phyloP scores from a whole-genome alignment of 2,329 filamentous ascomycete species.

The Aspergillus tanneri region DNA sequence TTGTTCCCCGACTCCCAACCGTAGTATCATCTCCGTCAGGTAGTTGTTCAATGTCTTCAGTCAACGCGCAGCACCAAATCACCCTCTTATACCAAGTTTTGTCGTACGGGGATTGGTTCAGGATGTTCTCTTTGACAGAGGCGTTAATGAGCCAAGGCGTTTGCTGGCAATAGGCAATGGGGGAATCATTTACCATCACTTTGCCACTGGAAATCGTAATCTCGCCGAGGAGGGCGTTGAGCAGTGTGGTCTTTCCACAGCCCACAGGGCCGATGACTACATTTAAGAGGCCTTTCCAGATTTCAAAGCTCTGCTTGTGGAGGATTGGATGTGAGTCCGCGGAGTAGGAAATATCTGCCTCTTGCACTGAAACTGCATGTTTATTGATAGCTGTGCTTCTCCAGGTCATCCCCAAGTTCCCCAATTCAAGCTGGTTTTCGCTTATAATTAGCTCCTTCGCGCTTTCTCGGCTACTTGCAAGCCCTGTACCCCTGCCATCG shows the following conservation, averaged over 20 bases:
- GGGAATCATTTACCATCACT: not conserved
- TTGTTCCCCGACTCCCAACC: conserved; percentile 1
- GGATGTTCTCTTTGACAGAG: conserved; percentile 71
- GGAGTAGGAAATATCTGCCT: too few species aligned
- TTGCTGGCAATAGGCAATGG: conserved; percentile 49
- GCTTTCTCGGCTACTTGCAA: too few species aligned
- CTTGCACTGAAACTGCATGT: too few species aligned
- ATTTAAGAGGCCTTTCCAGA: too few species aligned
- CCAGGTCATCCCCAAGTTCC: too few species aligned
- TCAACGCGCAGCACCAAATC: conserved; percentile 21
- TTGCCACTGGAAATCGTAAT: conserved; percentile 68
- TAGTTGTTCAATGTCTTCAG: conserved; percentile 26
- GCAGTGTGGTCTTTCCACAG: conserved; percentile 53
- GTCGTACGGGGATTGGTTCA: conserved; percentile 23
- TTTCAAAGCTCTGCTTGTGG: too few species aligned
- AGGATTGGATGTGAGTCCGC: too few species aligned
- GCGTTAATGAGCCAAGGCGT: conserved; percentile 81
- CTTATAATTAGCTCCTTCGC: too few species aligned
- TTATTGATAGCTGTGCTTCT: too few species aligned
- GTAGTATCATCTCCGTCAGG: conserved; percentile 19
- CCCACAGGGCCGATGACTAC: conserved; percentile 46
- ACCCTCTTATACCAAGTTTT: not conserved
- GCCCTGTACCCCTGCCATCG: too few species aligned
- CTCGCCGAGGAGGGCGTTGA: conserved; percentile 83
- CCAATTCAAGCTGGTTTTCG: too few species aligned